A percentile compares a stretch with the other conserved stretches of the same genome.
These are phyloP conservation scores for Calonectria pteridis DNA, from an alignment of 2,329 filamentous ascomycete genomes.

Conservation along the genomic window DNA sequence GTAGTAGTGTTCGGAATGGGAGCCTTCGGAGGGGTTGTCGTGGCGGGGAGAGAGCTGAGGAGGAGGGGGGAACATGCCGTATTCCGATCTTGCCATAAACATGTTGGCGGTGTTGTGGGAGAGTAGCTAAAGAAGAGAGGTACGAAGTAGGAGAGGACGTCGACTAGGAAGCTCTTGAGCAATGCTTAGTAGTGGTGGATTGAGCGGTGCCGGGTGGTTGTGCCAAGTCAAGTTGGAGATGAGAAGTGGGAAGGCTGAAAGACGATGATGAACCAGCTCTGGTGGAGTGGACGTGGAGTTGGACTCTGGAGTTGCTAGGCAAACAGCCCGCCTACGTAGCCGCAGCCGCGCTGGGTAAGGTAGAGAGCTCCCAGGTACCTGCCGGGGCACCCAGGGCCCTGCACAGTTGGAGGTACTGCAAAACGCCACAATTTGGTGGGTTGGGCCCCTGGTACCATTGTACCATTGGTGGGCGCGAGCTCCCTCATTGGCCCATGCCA, in stretches of 20 bases:
- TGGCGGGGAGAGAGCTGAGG: conserved; percentile 41
- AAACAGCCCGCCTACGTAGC: conserved; percentile 56
- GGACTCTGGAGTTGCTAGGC: conserved; percentile 47
- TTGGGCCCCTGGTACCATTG: background rate
- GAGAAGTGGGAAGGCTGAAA: conserved; percentile 36
- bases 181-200: background rate
- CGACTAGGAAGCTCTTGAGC: background rate
- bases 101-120: conserved; percentile 70
- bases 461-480: background rate
- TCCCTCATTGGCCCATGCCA: background rate
- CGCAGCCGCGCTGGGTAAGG: conserved; percentile 37
- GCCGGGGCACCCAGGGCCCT: background rate
- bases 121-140: conserved; percentile 5
- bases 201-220: conserved; percentile 1
- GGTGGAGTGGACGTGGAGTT: conserved; percentile 41
- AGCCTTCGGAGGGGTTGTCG: conserved; percentile 32
- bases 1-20: background rate
- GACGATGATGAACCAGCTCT: conserved; percentile 33
- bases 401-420: background rate
- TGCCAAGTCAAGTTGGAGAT: conserved; percentile 6
- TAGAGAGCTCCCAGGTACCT: conserved; percentile 5
- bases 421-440: background rate
- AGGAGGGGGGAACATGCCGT: conserved; percentile 75
- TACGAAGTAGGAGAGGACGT: background rate
- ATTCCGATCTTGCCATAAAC: conserved; percentile 99